Evolutionary conservation across 2,329 filamentous ascomycete genomes (phyloP), one percentile per base, ranked within the genome.

Genomic region (Talaromyces islandicus): DNA sequence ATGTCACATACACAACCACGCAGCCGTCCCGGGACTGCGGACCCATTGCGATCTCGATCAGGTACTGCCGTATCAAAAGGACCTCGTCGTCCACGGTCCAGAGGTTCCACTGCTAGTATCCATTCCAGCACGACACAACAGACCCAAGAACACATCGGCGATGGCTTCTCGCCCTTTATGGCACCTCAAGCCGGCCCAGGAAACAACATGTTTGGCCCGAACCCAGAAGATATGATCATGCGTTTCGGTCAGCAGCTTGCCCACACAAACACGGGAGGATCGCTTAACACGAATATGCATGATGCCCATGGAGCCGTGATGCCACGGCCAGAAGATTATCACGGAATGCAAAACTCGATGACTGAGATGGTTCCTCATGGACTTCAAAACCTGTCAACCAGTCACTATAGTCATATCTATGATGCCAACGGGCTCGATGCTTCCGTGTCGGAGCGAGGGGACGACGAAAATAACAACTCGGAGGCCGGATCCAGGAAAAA

Each of bases 61-160:
- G 75, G 75, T 64, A 75, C 71, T 27, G 66, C 70, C 57, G 62
- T 74, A n/a, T 77, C 76, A 12, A 71, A 74, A 56, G 71, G 68
- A 62, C 71, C 69, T 65, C 74, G 73, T 56, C 76, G 75, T 56
- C 75, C 77, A 56, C 71, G 77, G 58, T 80, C 78, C 35, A 70
- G 77, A 69, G 77, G 76, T 35, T 79, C 77, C 52, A 79, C 77
- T 10, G 73, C 77, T 35, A 80, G 78, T 63, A 75, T 79, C 54
- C 77, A 79, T 63, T 80, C 78, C n/a, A 77, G 71, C 62, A 75
- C 74, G 17, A 77, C 76, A 43, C 75, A 78, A 64, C 73, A 75
- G 59, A 75, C 73, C 32, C 75, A 78, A 55, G 74, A 77, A 56
- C 74, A 75, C 57, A 65, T 75, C 57, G 59, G 67, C 32, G 75